Evolutionary conservation across 306 rosid genomes (phyloP).

Genomic region (Pyrus betulifolia): DNA sequence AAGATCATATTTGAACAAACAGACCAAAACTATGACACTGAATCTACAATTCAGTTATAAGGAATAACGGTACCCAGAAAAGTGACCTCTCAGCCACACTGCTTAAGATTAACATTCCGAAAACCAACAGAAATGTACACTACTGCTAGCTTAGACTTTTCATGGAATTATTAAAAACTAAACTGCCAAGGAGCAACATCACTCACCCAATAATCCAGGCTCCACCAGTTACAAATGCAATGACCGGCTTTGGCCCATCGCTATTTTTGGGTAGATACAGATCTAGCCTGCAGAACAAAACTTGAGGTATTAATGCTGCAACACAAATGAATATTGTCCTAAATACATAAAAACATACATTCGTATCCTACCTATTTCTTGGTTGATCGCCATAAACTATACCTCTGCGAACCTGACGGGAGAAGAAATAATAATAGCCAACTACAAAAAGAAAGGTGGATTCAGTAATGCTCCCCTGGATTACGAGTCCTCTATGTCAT

Average conservation of each 20-base stretch:
- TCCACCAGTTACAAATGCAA: conserved; percentile 90
- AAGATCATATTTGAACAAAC: background rate
- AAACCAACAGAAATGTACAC: background rate
- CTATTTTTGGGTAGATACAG: conserved; percentile 64
- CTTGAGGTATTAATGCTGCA: conserved; percentile 16
- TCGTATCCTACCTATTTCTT: conserved; percentile 58
- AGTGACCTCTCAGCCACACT: background rate
- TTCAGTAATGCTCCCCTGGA: conserved; percentile 17
- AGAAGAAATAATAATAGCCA: conserved; percentile 77
- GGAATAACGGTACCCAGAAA: background rate
- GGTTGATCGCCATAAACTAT: conserved; percentile 86
- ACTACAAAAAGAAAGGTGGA: conserved; percentile 43
- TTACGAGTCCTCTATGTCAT: background rate
- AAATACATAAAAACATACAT: background rate
- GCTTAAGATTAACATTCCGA: background rate
- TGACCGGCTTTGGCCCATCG: conserved; percentile 67
- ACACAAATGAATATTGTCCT: background rate
- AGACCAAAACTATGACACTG: background rate
- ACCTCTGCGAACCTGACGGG: conserved; percentile 62
- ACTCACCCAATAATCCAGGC: conserved; percentile 98
- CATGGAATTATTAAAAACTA: background rate
- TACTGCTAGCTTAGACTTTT: background rate
- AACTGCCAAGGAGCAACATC: conserved; percentile 5
- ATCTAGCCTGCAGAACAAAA: conserved; percentile 62
- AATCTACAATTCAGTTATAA: background rate